Percentiles rank a stretch among this genome's conserved stretches.
Evolutionary conservation across 2,329 filamentous ascomycete species (phyloP).

Genomic region (Sarocladium oryzae): DNA sequence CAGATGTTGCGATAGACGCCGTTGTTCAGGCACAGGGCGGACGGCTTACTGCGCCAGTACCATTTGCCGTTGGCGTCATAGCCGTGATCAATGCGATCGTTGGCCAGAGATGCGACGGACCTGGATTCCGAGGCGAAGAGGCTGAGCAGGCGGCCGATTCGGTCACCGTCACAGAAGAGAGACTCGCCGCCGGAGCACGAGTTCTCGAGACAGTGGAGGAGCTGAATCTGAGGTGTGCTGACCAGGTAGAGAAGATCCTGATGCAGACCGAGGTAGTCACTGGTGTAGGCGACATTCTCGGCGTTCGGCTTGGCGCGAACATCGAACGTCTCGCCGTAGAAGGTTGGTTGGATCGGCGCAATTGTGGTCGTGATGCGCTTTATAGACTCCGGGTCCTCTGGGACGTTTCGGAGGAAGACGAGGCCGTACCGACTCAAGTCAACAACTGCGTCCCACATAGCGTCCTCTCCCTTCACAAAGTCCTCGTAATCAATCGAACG

Average conservation of each 20-base stretch:
- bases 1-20: slow-evolving; percentile 18
- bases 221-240: slow-evolving; percentile 72
- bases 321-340: slow-evolving; percentile 89
- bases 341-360: slow-evolving; percentile 74
- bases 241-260: slow-evolving; percentile 88
- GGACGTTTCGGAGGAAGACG: slow-evolving; percentile 70
- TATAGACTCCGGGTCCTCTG: slow-evolving; percentile 59
- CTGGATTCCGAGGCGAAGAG: slow-evolving; percentile 12
- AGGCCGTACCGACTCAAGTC: slow-evolving; percentile 63
- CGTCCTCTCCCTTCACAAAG: slow-evolving; percentile 57
- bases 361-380: slow-evolving; percentile 64
- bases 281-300: slow-evolving; percentile 90
- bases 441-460: slow-evolving; percentile 54
- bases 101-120: slow-evolving; percentile 31
- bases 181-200: slow-evolving; percentile 75
- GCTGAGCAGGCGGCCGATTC: slow-evolving; percentile 41
- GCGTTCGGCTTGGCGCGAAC: slow-evolving; percentile 75
- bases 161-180: slow-evolving; percentile 73
- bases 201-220: slow-evolving; percentile 85
- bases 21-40: slow-evolving; percentile 24
- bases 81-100: slow-evolving; percentile 52
- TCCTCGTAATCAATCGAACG: slow-evolving; percentile 60
- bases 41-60: slow-evolving; percentile 56
- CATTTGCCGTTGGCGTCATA: slow-evolving; percentile 61
- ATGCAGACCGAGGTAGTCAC: slow-evolving; percentile 74